Conservation (phyloP, 768 basidiomycete species). For the Fibroporia radiculosa region DNA sequence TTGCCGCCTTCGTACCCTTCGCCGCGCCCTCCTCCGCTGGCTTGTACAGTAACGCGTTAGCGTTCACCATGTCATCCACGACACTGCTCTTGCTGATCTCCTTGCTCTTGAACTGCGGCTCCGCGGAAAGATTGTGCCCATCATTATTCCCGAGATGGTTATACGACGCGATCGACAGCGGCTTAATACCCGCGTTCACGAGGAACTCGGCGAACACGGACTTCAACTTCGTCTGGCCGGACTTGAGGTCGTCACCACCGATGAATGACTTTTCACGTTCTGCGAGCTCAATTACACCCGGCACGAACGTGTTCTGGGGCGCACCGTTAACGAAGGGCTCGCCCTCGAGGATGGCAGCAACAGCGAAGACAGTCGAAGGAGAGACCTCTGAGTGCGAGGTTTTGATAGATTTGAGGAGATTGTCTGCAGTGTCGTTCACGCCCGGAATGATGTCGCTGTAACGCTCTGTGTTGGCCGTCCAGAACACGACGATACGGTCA, state of each 20-base stretch:
- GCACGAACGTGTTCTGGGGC: conserved; percentile 98
- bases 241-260: conserved; percentile 96
- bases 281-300: conserved; percentile 87
- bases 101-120: conserved; percentile 94
- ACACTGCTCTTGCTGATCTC: conserved; percentile 97
- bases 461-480: conserved; percentile 99
- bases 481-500: conserved; percentile 89
- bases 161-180: conserved; percentile 93
- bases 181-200: conserved; percentile 98
- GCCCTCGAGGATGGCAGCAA: conserved; percentile 91
- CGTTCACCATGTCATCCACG: conserved; percentile 96
- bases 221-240: conserved; percentile 97
- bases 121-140: conserved; percentile 84
- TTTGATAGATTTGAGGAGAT: conserved; percentile 76
- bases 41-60: conserved; percentile 87
- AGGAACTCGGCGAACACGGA: conserved; percentile 96
- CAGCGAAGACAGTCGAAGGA: conserved; percentile 91
- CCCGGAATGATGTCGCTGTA: conserved; percentile 93
- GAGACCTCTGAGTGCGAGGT: conserved; percentile 88
- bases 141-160: conserved; percentile 99
- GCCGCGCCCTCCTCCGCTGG: conserved; percentile 54
- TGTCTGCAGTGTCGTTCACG: conserved; percentile 90
- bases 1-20: conserved; percentile 41
- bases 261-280: conserved; percentile 89
- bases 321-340: conserved; percentile 96